Evolutionary conservation across 108 stramenopile species (phyloP).

Genomic region (Schizochytrium sp.): DNA sequence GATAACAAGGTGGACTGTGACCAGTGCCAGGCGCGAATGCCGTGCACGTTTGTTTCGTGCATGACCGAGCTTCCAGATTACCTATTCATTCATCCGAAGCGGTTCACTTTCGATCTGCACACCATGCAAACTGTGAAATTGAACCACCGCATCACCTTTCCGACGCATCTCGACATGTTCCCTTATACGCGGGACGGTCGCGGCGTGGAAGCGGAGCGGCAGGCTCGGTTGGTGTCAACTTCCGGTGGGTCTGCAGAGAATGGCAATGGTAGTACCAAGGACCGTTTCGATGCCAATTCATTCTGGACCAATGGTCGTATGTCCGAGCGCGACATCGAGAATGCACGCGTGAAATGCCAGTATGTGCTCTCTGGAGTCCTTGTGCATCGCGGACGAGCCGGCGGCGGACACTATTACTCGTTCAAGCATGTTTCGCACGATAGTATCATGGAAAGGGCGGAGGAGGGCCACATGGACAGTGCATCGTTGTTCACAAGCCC

Average conservation of each 20-base stretch:
- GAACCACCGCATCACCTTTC: constrained; percentile 52
- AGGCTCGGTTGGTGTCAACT: not conserved
- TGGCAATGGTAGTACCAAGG: not conserved
- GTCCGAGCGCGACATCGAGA: not conserved
- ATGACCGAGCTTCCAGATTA: constrained; percentile 30
- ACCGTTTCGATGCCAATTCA: not conserved
- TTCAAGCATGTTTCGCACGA: not conserved
- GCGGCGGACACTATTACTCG: constrained; percentile 14
- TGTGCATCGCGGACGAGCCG: not conserved
- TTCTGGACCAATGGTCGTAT: not conserved
- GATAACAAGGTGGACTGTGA: constrained; percentile 17
- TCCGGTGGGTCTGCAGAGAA: not conserved
- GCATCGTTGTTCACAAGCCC: not conserved
- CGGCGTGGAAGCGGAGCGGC: not conserved
- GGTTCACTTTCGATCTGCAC: constrained; percentile 54
- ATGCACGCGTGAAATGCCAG: not conserved
- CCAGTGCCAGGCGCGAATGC: not conserved
- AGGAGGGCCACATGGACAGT: not conserved
- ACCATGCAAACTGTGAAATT: constrained; percentile 49
- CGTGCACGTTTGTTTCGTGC: constrained; percentile 9
- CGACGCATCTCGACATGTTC: constrained; percentile 44
- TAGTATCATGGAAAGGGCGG: not conserved
- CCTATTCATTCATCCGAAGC: constrained; percentile 58
- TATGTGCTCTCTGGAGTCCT: not conserved
- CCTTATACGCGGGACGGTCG: constrained; percentile 45